These are phyloP conservation scores for Aquilaria agallochum DNA, from an alignment of 441 rosid species.

Conservation along the genomic window DNA sequence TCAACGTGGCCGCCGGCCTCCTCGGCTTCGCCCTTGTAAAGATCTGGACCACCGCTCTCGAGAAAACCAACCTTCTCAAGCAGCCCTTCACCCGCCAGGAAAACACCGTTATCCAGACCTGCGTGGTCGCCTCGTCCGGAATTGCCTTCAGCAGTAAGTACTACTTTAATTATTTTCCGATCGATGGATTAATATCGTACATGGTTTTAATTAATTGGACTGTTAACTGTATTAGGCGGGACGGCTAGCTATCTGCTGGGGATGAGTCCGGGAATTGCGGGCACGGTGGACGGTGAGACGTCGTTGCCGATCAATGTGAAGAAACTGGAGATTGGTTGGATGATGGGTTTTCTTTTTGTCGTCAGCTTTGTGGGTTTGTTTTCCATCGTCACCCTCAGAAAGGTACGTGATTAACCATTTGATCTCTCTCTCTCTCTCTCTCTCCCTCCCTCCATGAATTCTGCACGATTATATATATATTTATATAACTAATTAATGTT, in stretches of 20 bases:
- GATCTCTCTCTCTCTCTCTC: not conserved
- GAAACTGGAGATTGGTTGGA: conserved; percentile 65
- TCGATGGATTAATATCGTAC: too few species aligned
- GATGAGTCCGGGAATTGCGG: conserved; percentile 58
- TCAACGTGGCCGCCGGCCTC: conserved; percentile 86
- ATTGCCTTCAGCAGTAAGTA: conserved; percentile 85
- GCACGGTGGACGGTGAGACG: conserved; percentile 50
- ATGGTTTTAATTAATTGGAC: not conserved
- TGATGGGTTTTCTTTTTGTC: conserved; percentile 66
- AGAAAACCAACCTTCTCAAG: conserved; percentile 42
- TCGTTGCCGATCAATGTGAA: conserved; percentile 42
- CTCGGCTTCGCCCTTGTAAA: conserved; percentile 70
- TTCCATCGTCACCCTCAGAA: conserved; percentile 76
- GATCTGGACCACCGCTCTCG: conserved; percentile 45
- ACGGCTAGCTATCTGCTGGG: conserved; percentile 77
- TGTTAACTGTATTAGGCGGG: conserved; percentile 45
- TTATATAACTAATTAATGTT: not conserved
- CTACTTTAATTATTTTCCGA: not conserved
- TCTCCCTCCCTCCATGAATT: not conserved
- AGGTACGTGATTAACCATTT: conserved; percentile 24
- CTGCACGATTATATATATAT: not conserved
- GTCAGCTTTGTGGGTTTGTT: conserved; percentile 91
- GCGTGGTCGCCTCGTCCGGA: conserved; percentile 87
- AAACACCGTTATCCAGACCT: conserved; percentile 84
- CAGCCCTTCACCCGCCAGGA: conserved; percentile 87